Percentiles rank a stretch among this genome's conserved stretches.
These are phyloP conservation scores for Papiliotrema laurentii DNA, from an alignment of 1,284 basidiomycete genomes.

Conservation along the genomic window DNA sequence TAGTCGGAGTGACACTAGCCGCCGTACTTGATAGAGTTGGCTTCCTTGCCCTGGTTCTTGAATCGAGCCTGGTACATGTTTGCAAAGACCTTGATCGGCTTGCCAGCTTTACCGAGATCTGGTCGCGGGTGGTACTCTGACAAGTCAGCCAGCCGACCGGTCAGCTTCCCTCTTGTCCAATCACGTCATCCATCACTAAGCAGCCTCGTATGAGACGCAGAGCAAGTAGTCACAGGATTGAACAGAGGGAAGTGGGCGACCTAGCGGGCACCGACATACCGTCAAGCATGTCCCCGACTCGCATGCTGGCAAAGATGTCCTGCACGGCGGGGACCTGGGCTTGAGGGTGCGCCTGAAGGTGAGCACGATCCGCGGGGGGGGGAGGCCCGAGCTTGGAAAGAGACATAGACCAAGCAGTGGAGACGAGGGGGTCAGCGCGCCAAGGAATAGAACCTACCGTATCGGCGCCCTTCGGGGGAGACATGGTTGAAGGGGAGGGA, in stretches of 20 bases:
- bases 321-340: conserved; percentile 3
- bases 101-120: conserved; percentile 36
- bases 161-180: not conserved
- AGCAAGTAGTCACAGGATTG: not conserved
- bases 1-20: conserved; percentile 5
- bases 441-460: not conserved
- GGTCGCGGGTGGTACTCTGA: conserved; percentile 15
- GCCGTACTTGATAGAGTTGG: conserved; percentile 36
- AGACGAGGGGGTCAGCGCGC: not conserved
- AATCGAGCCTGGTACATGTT: conserved; percentile 43
- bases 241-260: not conserved
- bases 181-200: not conserved
- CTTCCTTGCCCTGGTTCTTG: conserved; percentile 25
- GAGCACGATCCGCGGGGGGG: not conserved
- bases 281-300: conserved; percentile 1
- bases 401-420: not conserved
- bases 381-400: not conserved
- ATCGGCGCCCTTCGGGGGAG: conserved; percentile 6
- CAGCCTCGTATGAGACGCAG: not conserved
- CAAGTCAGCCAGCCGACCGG: not conserved
- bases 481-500: no score
- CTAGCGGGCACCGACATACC: not conserved
- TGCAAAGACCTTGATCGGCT: conserved; percentile 32
- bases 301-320: conserved; percentile 1
- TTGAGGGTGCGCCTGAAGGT: not conserved